phyloP scores from a whole-genome alignment of 2,329 filamentous ascomycete species.

The Scedosporium dehoogii region DNA sequence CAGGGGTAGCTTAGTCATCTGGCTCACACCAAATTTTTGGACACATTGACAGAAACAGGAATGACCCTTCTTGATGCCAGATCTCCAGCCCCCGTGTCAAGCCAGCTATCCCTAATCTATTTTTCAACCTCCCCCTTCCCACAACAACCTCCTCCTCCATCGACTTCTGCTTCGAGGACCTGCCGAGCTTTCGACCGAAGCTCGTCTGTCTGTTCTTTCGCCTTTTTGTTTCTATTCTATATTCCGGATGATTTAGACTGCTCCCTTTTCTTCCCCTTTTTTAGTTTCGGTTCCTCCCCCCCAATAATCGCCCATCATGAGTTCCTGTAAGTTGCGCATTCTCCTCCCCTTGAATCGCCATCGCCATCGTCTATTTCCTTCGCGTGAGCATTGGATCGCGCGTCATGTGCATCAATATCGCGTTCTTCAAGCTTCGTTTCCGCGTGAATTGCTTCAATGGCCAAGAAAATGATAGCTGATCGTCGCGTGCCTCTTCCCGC shows the following conservation, averaged over 20 bases:
- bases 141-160: conserved; percentile 4
- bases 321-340: conserved; percentile 38
- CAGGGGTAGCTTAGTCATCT: conserved; percentile 4
- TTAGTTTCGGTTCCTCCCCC: conserved; percentile 15
- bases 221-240: conserved; percentile 21
- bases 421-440: neutral
- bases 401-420: neutral
- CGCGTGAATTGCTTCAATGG: conserved; percentile 1
- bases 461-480: neutral
- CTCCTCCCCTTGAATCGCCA: neutral
- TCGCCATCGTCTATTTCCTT: neutral
- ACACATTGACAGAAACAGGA: conserved; percentile 29
- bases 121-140: conserved; percentile 6
- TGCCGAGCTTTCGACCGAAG: conserved; percentile 9
- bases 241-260: conserved; percentile 21
- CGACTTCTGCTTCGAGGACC: conserved; percentile 6
- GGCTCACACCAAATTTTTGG: conserved; percentile 24
- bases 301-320: conserved; percentile 33
- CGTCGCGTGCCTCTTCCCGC: neutral
- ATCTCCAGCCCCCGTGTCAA: conserved; percentile 23
- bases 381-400: neutral
- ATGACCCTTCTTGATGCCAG: conserved; percentile 31
- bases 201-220: conserved; percentile 12
- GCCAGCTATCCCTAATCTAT: conserved; percentile 19
- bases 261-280: conserved; percentile 16